These are phyloP conservation scores for Vaccinium myrtillus DNA, from an alignment of 148 eudicot species.

Conservation along the genomic window DNA sequence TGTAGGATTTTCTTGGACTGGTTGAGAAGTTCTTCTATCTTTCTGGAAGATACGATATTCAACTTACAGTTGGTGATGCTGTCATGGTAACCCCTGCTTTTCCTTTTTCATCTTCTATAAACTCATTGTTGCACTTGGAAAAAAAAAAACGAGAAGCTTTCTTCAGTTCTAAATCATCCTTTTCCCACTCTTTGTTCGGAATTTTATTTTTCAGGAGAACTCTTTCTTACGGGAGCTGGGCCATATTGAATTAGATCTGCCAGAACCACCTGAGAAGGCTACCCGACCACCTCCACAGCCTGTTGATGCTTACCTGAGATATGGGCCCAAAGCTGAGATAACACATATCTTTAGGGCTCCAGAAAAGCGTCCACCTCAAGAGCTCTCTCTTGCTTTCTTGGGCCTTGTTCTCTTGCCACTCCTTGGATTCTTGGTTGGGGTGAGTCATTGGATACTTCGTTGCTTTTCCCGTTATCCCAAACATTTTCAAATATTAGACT, in stretches of 20 bases:
- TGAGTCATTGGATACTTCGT: constrained; percentile 31
- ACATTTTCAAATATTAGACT: not conserved
- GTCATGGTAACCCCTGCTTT: not conserved
- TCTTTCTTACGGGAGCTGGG: constrained; percentile 77
- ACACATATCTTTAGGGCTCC: constrained; percentile 82
- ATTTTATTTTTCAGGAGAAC: constrained; percentile 10
- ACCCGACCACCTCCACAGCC: constrained; percentile 77
- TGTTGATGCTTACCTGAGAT: constrained; percentile 71
- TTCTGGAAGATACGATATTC: constrained; percentile 50
- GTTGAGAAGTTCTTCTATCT: constrained; percentile 88
- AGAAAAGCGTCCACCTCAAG: constrained; percentile 78
- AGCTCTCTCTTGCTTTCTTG: constrained; percentile 72
- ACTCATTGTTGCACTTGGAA: not conserved
- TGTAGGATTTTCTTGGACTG: constrained; percentile 93
- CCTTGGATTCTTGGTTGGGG: constrained; percentile 85
- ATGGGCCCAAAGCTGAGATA: constrained; percentile 87
- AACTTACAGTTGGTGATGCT: constrained; percentile 8
- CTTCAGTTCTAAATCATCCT: not conserved
- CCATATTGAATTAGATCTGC: constrained; percentile 78
- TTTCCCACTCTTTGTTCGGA: not conserved
- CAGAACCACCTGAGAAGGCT: constrained; percentile 40
- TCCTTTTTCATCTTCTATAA: not conserved
- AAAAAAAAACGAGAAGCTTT: not conserved
- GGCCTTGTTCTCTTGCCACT: constrained; percentile 76
- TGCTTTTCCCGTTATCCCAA: not conserved